These are phyloP conservation scores for Cajanus cajan DNA, from an alignment of 306 rosid genomes.

Conservation along the genomic window DNA sequence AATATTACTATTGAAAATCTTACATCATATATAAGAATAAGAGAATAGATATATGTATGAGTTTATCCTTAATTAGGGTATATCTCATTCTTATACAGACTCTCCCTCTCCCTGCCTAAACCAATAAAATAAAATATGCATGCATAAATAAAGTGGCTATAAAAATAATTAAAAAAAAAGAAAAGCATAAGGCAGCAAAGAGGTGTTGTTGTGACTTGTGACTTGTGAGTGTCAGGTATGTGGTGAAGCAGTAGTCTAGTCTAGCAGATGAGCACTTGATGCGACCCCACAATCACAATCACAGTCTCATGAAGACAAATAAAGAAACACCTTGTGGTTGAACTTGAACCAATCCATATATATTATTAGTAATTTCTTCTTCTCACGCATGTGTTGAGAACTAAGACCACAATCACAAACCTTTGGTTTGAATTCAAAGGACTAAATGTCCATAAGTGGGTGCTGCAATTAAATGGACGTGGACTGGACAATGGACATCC, in stretches of 20 bases:
- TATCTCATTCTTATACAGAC: no score
- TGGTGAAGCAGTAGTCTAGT: not conserved
- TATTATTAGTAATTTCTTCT: not conserved
- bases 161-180: no score
- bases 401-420: not conserved
- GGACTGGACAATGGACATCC: conserved; percentile 12
- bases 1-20: no score
- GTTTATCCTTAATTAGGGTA: no score
- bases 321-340: conserved; percentile 29
- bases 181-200: no score
- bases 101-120: not conserved
- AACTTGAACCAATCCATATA: conserved; percentile 20
- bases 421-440: conserved; percentile 34
- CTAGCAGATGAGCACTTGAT: conserved; percentile 2
- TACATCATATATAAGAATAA: no score
- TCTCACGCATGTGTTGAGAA: conserved; percentile 30
- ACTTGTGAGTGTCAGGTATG: no score
- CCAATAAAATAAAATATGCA: not conserved
- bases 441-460: conserved; percentile 22
- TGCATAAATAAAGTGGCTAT: no score
- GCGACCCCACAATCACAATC: no score
- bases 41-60: no score
- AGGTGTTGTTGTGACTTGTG: no score
- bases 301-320: not conserved
- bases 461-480: conserved; percentile 30